Evolutionary conservation across 495 filamentous ascomycete species (phyloP).

Genomic region (Lophium mytilinum): DNA sequence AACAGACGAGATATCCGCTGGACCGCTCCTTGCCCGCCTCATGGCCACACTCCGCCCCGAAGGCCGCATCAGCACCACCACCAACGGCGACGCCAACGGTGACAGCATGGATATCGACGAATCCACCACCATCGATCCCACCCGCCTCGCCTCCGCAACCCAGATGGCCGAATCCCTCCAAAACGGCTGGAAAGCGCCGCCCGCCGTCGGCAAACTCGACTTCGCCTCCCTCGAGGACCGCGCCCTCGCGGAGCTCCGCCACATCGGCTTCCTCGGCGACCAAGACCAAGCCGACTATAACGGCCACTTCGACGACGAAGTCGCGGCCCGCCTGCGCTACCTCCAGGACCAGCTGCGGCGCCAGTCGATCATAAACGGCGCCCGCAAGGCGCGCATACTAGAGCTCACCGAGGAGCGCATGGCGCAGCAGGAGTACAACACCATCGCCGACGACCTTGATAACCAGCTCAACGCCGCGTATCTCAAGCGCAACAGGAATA

Average conservation of each 20-base stretch:
- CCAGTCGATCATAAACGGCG: constrained; percentile 76
- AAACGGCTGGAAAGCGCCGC: constrained; percentile 43
- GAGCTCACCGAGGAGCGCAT: constrained; percentile 83
- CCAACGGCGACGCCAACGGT: constrained; percentile 40
- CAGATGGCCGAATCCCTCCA: constrained; percentile 64
- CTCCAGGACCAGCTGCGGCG: constrained; percentile 76
- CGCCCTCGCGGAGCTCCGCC: constrained; percentile 81
- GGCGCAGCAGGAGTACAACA: constrained; percentile 91
- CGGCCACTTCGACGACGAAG: constrained; percentile 86
- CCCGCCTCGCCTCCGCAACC: constrained; percentile 57
- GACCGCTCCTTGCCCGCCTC: constrained; percentile 75
- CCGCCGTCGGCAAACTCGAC: constrained; percentile 57
- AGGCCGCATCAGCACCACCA: constrained; percentile 51
- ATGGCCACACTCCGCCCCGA: constrained; percentile 77
- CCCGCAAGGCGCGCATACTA: constrained; percentile 74
- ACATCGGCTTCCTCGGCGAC: constrained; percentile 77
- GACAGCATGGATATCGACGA: constrained; percentile 36
- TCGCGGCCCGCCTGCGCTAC: constrained; percentile 77
- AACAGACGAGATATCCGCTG: constrained; percentile 83
- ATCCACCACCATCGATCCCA: constrained; percentile 28
- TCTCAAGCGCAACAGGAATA: constrained; percentile 87
- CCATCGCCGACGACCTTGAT: constrained; percentile 94
- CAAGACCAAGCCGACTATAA: constrained; percentile 67
- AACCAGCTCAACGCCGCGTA: constrained; percentile 91
- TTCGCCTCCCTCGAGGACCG: constrained; percentile 82